Evolutionary conservation across 805 yeast species (phyloP), one percentile per base, ranked within the genome.

Genomic region (Yamadazyma nakazawae): DNA sequence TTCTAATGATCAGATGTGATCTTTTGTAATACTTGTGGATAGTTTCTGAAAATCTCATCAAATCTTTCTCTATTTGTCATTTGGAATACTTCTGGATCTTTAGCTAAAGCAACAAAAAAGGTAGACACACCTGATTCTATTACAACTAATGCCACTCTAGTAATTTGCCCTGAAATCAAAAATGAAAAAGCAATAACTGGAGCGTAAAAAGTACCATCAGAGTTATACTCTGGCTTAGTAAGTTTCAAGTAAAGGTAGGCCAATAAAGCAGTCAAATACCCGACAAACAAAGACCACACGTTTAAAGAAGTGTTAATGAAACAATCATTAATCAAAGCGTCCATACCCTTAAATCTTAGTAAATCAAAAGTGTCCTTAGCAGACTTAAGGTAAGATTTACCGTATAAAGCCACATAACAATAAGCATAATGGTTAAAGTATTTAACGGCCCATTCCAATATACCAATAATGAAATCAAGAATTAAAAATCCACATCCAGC

Each of bases 361-460:
- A 91, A 74, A 56, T 81, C 79, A 80, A 90, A 85, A 0, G 97
- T 86, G 49, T 88, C 92, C 56, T 78, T 85, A 0, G 96, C 91
- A 0, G 95, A 82, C 25, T 74, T 70, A 41, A 87, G 58, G 59
- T 90, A 92, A 31, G 81, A 74, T 55, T 83, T 82, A 40, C 97
- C 97, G 65, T 89, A 92, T 19, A 91, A 74, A 0, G 97, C 96
- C 56, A 91, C 74, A 59, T 84, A 88, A 25, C 94, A 84, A 62
- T 86, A 88, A 6, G 97, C 96, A 61, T 88, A 91, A 61, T 86
- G 92, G 67, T 91, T 89, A 72, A 91, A 90, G 74, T 88, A 90
- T 49, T 82, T 76, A 18, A 87, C 85, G 41, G 85, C 51, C 94
- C 96, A 88, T 54, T 88, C 88, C 21, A 91, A 57, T 16, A 86